These are phyloP conservation scores for Pilasporangium apinafurcum DNA, from an alignment of 352 stramenopile genomes.

Conservation along the genomic window DNA sequence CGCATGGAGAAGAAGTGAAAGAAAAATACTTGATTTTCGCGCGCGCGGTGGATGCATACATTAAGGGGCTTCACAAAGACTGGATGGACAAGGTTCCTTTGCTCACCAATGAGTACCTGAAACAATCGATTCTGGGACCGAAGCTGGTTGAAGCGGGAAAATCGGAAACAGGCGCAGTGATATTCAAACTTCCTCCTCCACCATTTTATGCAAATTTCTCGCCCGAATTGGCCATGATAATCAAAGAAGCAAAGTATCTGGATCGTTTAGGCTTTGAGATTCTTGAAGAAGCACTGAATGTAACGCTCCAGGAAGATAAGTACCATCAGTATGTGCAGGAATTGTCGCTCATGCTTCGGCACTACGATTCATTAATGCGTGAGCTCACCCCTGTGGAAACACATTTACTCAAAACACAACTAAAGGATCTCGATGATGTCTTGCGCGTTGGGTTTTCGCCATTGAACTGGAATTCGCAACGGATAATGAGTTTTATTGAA, in stretches of 20 bases:
- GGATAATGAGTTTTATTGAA: constrained; percentile 94
- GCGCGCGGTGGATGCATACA: constrained; percentile 89
- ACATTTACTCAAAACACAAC: constrained; percentile 82
- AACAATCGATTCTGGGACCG: constrained; percentile 89
- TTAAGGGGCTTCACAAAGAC: constrained; percentile 89
- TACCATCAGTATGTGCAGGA: constrained; percentile 93
- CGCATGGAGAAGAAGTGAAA: constrained; percentile 91
- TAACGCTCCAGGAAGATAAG: constrained; percentile 95
- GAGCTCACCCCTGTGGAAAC: constrained; percentile 88
- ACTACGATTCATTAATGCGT: constrained; percentile 84
- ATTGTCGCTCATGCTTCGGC: constrained; percentile 87
- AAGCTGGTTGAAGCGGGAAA: constrained; percentile 73
- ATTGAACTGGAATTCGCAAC: constrained; percentile 96
- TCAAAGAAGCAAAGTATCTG: constrained; percentile 94
- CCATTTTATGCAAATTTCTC: constrained; percentile 94
- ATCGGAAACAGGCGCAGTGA: constrained; percentile 63
- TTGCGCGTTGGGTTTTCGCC: constrained; percentile 89
- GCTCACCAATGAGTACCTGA: constrained; percentile 91
- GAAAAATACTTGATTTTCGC: constrained; percentile 94
- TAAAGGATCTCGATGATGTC: constrained; percentile 86
- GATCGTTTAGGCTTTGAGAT: constrained; percentile 94
- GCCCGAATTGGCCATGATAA: constrained; percentile 90
- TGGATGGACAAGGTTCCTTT: constrained; percentile 87
- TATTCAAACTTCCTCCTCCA: constrained; percentile 82
- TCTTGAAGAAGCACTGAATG: constrained; percentile 92